Evolutionary conservation across 208 protist species (phyloP).

Genomic region (Trypanosoma vivax): DNA sequence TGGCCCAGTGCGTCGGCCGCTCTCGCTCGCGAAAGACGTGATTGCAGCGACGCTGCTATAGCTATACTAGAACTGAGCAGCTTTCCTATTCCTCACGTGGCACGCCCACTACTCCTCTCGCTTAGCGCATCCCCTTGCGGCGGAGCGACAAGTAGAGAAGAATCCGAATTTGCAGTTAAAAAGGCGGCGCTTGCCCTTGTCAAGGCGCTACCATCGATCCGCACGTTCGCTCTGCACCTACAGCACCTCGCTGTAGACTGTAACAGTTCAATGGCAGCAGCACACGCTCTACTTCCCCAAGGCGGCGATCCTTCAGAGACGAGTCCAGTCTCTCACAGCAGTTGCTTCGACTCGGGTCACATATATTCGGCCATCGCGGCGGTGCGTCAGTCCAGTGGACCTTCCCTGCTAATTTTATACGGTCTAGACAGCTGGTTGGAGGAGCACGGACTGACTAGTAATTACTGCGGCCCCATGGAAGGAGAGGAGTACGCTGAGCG

Average conservation of each 20-base stretch:
- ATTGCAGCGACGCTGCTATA: slow-evolving; percentile 42
- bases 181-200: slow-evolving; percentile 10
- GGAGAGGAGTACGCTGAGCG: slow-evolving; percentile 15
- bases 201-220: slow-evolving; percentile 23
- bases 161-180: slow-evolving; percentile 15
- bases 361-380: slow-evolving; percentile 51
- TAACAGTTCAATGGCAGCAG: background rate
- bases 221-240: slow-evolving; percentile 24
- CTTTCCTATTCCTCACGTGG: slow-evolving; percentile 51
- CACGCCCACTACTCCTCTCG: slow-evolving; percentile 46
- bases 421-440: slow-evolving; percentile 59
- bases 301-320: background rate
- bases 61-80: slow-evolving; percentile 50
- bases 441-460: slow-evolving; percentile 12
- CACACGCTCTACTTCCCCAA: background rate
- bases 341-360: slow-evolving; percentile 32
- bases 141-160: slow-evolving; percentile 11
- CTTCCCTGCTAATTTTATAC: slow-evolving; percentile 59
- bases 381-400: slow-evolving; percentile 34
- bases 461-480: background rate
- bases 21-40: slow-evolving; percentile 23
- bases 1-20: slow-evolving; percentile 52
- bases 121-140: slow-evolving; percentile 14
- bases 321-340: slow-evolving; percentile 1
- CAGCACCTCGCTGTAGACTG: slow-evolving; percentile 40